Base-by-base conservation (phyloP, 2,329 filamentous ascomycete species). In the Davidsoniella eucalypti region DNA sequence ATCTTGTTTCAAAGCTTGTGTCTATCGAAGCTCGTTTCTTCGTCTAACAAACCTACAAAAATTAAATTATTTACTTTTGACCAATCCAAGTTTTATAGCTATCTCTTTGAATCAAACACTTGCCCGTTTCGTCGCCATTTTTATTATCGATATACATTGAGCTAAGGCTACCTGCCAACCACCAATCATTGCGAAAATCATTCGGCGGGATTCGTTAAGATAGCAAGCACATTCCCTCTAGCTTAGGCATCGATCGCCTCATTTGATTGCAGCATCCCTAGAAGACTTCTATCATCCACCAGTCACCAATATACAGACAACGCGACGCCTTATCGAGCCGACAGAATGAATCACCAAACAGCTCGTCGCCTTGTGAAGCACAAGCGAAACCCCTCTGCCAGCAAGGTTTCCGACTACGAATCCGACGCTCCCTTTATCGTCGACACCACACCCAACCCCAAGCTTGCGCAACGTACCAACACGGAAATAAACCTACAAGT, bases 401-500 rank as follows among this genome's bases (percentile, higher is more conserved):
- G 67, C 53, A 61, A 64, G 21, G 65, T 64, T 25, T 75, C 73
- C 44, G 78, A 83, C 63, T 82, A 83, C 65, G 78, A 84, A 58
- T 82, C 78, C 54, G 80, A 83, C 61, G 72, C 71, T 17, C 70
- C 69, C 29, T 64, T 67, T 56, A 73, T 76, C 60, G 58, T 65
- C 57, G 64, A 66, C 45, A 55, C 61, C 45, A 62, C 67, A 59
- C 57, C 65, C 56, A 52, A 64, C 58, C 53, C 64, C 58, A 68
- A 63, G 36, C 73, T 66, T 60, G 71, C 65, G 47, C 76, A 69
- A 63, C 80, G 84, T 56, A 81, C 82, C 55, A 92, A 88, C 64
- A 84, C 82, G 50, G 82, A 93, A 57, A 80, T 96, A 60, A 96
- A 96, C 68, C 73, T 94, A 56, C 72, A 78, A 45, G 90, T 95